A percentile compares a stretch with the other conserved stretches of the same genome.
Conservation (phyloP, 176 grass and related monocot genomes). For the Zoysia pacifica region DNA sequence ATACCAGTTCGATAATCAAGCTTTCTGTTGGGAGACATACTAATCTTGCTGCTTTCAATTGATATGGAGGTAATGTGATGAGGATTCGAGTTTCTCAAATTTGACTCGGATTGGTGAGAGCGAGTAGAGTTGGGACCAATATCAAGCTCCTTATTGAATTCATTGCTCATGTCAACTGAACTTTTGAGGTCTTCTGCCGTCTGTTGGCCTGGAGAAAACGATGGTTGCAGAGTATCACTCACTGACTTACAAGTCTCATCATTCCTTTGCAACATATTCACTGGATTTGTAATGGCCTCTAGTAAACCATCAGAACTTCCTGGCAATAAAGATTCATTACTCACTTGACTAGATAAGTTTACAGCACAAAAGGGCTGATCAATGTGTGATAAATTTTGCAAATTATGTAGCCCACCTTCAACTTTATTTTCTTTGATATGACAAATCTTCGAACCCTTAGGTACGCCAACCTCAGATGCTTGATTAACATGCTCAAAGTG, state of each 20-base stretch:
- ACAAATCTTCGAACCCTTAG: constrained; percentile 27
- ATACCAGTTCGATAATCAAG: constrained; percentile 36
- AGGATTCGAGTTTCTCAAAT: constrained; percentile 36
- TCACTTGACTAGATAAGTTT: constrained; percentile 34
- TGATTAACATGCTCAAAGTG: constrained; percentile 46
- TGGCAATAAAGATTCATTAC: constrained; percentile 32
- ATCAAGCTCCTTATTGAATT: constrained; percentile 17
- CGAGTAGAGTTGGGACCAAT: constrained; percentile 21
- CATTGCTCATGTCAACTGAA: constrained; percentile 35
- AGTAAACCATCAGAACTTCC: constrained; percentile 78
- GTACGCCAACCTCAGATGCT: constrained; percentile 21
- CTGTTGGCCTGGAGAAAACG: constrained; percentile 47
- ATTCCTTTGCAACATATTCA: constrained; percentile 58
- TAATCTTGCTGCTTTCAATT: constrained; percentile 30
- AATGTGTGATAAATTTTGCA: constrained; percentile 39
- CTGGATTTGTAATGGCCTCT: constrained; percentile 85
- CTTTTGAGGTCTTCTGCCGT: constrained; percentile 20
- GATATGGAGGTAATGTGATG: constrained; percentile 25
- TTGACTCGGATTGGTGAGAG: constrained; percentile 30
- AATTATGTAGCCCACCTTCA: constrained; percentile 30
- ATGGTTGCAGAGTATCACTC: constrained; percentile 33
- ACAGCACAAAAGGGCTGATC: constrained; percentile 18
- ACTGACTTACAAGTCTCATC: constrained; percentile 27
- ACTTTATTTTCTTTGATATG: constrained; percentile 38
- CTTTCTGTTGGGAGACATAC: constrained; percentile 44